Evolutionary conservation across 441 rosid species (phyloP).

Genomic region (Manihot esculenta): DNA sequence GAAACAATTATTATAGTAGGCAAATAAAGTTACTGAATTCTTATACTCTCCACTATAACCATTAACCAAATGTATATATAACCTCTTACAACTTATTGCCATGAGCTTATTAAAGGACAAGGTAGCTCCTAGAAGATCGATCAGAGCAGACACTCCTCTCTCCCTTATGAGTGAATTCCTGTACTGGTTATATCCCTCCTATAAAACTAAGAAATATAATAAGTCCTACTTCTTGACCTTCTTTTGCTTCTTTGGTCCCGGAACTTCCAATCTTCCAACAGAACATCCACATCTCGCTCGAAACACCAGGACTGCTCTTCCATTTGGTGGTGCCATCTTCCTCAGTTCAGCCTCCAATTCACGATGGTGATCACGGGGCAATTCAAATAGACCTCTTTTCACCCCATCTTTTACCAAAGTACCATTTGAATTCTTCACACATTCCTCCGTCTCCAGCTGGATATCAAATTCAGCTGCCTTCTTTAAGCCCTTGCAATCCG

Average conservation of each 20-base stretch:
- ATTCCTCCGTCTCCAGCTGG: constrained; percentile 86
- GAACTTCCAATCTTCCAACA: constrained; percentile 86
- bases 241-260: constrained; percentile 73
- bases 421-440: constrained; percentile 57
- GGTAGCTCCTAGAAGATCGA: constrained; percentile 34
- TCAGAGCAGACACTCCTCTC: constrained; percentile 43
- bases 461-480: constrained; percentile 86
- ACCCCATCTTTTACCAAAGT: constrained; percentile 38
- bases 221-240: constrained; percentile 71
- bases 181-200: constrained; percentile 36
- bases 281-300: constrained; percentile 87
- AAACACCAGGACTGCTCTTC: constrained; percentile 77
- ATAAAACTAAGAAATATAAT: constrained; percentile 17
- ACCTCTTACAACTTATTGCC: constrained; percentile 45
- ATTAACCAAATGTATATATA: constrained; percentile 39
- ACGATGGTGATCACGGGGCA: constrained; percentile 72
- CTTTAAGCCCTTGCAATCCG: constrained; percentile 76
- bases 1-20: too few relatives aligned
- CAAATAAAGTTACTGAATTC: constrained; percentile 24
- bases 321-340: constrained; percentile 94
- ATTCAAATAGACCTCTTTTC: constrained; percentile 62
- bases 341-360: constrained; percentile 78
- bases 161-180: constrained; percentile 41
- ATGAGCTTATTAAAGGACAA: constrained; percentile 50
- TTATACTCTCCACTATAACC: constrained; percentile 48